These are phyloP conservation scores for Tritrichomonas musculus DNA, from an alignment of 208 protist genomes.

Conservation along the genomic window DNA sequence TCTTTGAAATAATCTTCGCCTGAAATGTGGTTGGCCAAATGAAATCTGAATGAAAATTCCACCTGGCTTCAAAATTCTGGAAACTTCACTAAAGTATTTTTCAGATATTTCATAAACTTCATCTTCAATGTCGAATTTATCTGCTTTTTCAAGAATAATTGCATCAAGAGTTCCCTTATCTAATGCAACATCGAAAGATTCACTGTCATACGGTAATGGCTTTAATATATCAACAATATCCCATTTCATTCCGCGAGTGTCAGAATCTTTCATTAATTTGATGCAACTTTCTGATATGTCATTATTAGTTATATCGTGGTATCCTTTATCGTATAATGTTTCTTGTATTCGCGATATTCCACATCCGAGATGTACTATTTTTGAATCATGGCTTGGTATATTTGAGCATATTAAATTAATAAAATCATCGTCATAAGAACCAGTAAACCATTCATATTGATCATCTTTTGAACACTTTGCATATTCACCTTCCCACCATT, in stretches of 20 bases:
- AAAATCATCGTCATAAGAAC: not conserved
- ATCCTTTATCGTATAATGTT: not conserved
- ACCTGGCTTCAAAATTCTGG: slow-evolving; percentile 19
- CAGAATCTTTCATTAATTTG: not conserved
- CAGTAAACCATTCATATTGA: slow-evolving; percentile 6
- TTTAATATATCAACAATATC: not conserved
- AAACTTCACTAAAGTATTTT: not conserved
- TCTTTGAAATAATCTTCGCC: not conserved
- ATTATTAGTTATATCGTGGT: not conserved
- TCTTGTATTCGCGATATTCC: not conserved
- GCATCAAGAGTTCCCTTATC: slow-evolving; percentile 32
- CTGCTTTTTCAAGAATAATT: not conserved
- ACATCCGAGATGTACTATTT: not conserved
- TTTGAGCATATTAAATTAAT: not conserved
- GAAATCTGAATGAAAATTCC: slow-evolving; percentile 31
- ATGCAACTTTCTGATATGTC: not conserved
- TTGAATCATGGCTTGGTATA: not conserved
- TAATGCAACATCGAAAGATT: not conserved
- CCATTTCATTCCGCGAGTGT: slow-evolving; percentile 15
- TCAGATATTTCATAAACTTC: not conserved
- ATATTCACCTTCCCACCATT: slow-evolving; percentile 29
- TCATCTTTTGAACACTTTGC: not conserved
- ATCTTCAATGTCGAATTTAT: not conserved
- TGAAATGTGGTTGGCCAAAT: slow-evolving; percentile 28
- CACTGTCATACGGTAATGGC: not conserved